phyloP scores from a whole-genome alignment of 805 yeast genomes.

The Starmerella etchellsii region DNA sequence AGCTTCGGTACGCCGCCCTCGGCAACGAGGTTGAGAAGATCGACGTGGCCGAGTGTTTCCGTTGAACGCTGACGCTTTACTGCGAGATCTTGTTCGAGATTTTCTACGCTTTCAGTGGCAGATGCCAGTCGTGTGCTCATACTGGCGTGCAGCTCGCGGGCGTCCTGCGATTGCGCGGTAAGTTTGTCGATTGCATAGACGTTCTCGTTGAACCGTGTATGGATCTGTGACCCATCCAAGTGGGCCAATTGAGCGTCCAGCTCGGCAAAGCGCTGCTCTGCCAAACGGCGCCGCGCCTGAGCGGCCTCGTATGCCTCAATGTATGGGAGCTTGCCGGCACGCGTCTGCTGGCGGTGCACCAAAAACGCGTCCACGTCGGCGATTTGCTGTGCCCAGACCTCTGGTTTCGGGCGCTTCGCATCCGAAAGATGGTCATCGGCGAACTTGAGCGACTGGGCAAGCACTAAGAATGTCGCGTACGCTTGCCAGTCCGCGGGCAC shows the following conservation, averaged over 20 bases:
- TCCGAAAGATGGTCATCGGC: background rate
- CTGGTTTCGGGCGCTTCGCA: background rate
- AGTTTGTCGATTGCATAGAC: background rate
- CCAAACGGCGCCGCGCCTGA: background rate
- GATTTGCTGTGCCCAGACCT: background rate
- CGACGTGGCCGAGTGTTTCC: background rate
- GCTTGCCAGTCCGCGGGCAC: background rate
- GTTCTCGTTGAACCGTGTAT: background rate
- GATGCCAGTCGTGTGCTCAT: no score
- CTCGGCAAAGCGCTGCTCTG: background rate
- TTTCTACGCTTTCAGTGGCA: no score
- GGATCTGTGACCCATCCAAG: background rate
- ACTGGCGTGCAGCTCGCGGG: background rate
- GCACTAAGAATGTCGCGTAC: background rate
- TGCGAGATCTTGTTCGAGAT: no score
- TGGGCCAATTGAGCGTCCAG: background rate
- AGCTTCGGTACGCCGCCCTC: background rate
- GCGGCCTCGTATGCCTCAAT: background rate
- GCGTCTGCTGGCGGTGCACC: background rate
- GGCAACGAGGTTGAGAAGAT: background rate
- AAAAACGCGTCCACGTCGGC: background rate
- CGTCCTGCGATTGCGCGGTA: background rate
- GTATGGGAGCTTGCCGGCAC: no score
- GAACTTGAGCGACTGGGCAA: background rate
- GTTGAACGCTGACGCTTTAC: no score